Base-by-base conservation (phyloP, 225 moss, liverwort and hornwort species). In the Sphagnum contortum region DNA sequence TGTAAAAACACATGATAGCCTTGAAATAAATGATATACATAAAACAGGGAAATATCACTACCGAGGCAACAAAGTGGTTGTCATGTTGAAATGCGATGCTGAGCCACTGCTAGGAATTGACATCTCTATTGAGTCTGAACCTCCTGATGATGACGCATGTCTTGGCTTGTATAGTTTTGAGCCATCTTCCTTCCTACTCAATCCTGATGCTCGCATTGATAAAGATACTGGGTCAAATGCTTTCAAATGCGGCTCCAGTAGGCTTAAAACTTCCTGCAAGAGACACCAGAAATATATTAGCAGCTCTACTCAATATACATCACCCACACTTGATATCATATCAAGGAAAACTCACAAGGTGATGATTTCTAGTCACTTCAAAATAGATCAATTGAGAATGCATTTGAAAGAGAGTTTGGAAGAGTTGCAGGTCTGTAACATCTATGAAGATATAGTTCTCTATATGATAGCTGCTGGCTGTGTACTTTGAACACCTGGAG, bases 191-290 rank as follows among this genome's bases (percentile, higher is more conserved):
- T 29, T 29, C 29, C 29, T 29, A 29, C 29, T 29, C 29, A 29
- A 29, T 29, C 29, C 29, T 29, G 68, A 64, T 49, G 67, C 48
- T 57, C 75, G 73, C 2, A 65, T 63, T 45, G 64, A 70, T 5
- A 60, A 71, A 53, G 68, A 71, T 49, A 69, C 9, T 4, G 66
- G 5, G 63, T 73, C 78, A 48, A 76, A 73, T 44, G 66, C 55
- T 3, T 79, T 78, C 0, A 76, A 57, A 11, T 83, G 83, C 2
- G 83, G 83, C 71, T 74, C 83, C 72, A 83, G 76, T 53, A 76
- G 79, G 56, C 79, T 83, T 71, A 83, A 73, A 13, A 83, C 83
- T 48, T 79, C 83, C 83, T 83, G 73, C 66, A 66, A 2, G 14
- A 44, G 3, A 13, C 14, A 57, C 5, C n/a, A 45, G 5, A 5